Percentiles rank a stretch among this genome's conserved stretches.
These are phyloP conservation scores for Atalantia buxifolia DNA, from an alignment of 345 rosid genomes.

Conservation along the genomic window DNA sequence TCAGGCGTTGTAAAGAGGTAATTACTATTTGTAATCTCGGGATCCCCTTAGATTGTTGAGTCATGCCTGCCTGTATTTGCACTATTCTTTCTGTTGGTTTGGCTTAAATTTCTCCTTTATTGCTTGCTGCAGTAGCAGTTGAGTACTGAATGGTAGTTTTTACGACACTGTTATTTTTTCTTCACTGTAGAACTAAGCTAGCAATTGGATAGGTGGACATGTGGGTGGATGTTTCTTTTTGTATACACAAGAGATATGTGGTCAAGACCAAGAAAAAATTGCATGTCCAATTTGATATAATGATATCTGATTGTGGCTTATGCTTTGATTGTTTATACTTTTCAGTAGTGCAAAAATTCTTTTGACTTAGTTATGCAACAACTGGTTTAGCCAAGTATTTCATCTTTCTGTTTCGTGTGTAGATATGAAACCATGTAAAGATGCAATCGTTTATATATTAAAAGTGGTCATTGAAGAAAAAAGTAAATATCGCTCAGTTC, in stretches of 20 bases:
- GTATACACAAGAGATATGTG: background rate
- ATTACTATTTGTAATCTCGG: background rate
- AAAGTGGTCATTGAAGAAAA: background rate
- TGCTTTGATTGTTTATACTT: background rate
- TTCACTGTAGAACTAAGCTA: background rate
- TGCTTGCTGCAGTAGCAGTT: background rate
- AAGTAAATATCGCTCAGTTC: background rate
- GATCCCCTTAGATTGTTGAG: background rate
- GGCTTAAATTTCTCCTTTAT: background rate
- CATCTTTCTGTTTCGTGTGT: background rate
- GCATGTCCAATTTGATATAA: background rate
- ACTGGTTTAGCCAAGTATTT: background rate
- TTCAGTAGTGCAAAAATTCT: background rate
- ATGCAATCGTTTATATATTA: background rate
- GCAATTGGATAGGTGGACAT: background rate
- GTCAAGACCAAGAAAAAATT: background rate
- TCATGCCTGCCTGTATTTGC: background rate
- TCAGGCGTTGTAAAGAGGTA: constrained; percentile 1
- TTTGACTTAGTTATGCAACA: background rate
- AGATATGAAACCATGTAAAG: background rate
- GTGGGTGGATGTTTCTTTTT: background rate
- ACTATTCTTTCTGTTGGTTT: background rate
- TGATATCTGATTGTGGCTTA: background rate
- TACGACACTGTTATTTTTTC: background rate
- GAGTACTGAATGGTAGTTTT: background rate